These are phyloP conservation scores for Trichoderma breve DNA, from an alignment of 2,329 filamentous ascomycete species.

Conservation along the genomic window DNA sequence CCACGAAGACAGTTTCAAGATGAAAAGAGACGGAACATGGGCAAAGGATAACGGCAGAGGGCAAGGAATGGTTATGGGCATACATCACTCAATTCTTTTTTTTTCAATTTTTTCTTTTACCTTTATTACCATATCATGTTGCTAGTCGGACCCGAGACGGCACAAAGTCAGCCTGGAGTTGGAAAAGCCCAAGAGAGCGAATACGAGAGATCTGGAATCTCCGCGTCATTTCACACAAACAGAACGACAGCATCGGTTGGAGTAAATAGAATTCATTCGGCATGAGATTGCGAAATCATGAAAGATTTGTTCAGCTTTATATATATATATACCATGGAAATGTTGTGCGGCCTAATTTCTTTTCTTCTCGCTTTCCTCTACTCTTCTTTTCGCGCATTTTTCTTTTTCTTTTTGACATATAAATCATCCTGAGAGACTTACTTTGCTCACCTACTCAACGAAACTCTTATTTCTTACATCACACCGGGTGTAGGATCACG, in stretches of 20 bases:
- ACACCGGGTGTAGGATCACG: too few species aligned
- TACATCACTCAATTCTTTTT: neutral
- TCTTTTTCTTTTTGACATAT: neutral
- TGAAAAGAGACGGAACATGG: neutral
- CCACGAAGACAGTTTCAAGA: neutral
- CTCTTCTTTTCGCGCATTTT: neutral
- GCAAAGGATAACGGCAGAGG: neutral
- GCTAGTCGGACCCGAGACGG: neutral
- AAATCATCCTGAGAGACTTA: neutral
- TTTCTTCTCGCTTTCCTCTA: neutral
- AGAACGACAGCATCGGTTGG: constrained; percentile 5
- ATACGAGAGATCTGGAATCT: constrained; percentile 11
- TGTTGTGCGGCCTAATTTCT: neutral
- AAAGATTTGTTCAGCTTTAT: neutral
- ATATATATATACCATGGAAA: neutral
- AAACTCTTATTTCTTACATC: constrained; percentile 6
- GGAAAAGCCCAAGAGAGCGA: neutral
- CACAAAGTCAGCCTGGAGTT: neutral
- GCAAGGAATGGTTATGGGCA: neutral
- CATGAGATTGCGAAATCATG: constrained; percentile 17
- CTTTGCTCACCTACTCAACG: neutral
- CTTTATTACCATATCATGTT: neutral
- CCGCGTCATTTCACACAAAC: neutral
- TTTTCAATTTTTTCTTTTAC: neutral
- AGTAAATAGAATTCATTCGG: constrained; percentile 7